Conservation (phyloP, 2,329 filamentous ascomycete genomes). For the Cercospora citrullina region DNA sequence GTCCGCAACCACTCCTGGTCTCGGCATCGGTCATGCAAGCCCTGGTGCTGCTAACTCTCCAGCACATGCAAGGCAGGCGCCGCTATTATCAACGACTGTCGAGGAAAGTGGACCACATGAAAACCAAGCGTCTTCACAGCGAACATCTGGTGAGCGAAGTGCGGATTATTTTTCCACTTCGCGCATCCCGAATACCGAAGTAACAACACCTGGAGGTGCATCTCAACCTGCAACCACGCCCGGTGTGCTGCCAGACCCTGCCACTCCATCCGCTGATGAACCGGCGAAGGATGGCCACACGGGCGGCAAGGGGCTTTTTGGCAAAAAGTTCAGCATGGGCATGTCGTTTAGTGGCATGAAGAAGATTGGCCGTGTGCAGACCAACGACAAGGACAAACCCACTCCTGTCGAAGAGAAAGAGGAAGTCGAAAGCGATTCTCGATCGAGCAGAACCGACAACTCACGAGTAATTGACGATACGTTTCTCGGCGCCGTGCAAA, state of each 20-base stretch:
- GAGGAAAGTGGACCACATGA: conserved; percentile 53
- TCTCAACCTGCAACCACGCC: conserved; percentile 37
- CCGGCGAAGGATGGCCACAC: conserved; percentile 54
- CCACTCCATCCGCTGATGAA: conserved; percentile 49
- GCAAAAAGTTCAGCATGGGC: conserved; percentile 79
- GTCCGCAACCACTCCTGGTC: conserved; percentile 67
- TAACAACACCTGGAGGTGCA: conserved; percentile 30
- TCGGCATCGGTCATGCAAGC: conserved; percentile 67
- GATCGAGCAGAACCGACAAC: conserved; percentile 57
- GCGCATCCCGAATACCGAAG: conserved; percentile 50
- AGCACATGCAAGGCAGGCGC: conserved; percentile 39
- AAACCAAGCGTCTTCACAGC: conserved; percentile 54
- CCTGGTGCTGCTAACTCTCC: conserved; percentile 38
- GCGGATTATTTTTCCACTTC: conserved; percentile 77
- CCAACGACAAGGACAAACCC: conserved; percentile 68
- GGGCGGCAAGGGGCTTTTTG: conserved; percentile 60
- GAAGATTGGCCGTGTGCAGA: conserved; percentile 72
- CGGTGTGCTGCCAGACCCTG: conserved; percentile 37
- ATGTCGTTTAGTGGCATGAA: conserved; percentile 71
- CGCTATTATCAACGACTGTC: conserved; percentile 39
- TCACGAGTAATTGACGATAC: conserved; percentile 75
- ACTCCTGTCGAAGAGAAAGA: conserved; percentile 71
- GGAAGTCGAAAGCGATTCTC: conserved; percentile 57
- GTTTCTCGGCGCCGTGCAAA: conserved; percentile 70
- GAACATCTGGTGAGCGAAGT: conserved; percentile 60